phyloP scores from a whole-genome alignment of 2,329 filamentous ascomycete genomes.

The Calonectria multiphialidica region DNA sequence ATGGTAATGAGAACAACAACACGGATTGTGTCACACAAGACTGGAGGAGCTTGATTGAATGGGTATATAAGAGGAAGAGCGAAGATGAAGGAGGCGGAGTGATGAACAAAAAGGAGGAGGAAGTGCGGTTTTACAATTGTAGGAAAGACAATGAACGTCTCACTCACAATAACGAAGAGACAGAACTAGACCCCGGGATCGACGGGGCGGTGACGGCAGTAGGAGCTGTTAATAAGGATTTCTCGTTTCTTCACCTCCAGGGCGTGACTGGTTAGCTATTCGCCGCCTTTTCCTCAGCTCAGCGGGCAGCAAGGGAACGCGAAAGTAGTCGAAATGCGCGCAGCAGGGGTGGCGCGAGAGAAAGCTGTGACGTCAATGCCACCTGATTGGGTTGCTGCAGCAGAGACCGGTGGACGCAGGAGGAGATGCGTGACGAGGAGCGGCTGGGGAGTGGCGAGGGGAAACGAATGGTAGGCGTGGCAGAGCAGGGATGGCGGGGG shows the following conservation, averaged over 20 bases:
- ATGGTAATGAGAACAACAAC: neutral
- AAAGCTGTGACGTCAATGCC: slow-evolving; percentile 44
- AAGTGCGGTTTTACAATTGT: slow-evolving; percentile 30
- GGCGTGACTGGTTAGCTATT: slow-evolving; percentile 24
- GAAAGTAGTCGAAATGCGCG: slow-evolving; percentile 18
- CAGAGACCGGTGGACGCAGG: slow-evolving; percentile 20
- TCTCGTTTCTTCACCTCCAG: slow-evolving; percentile 25
- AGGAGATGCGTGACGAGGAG: slow-evolving; percentile 24
- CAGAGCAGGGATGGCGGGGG: neutral
- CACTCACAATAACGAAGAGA: slow-evolving; percentile 19
- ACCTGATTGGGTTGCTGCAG: slow-evolving; percentile 36
- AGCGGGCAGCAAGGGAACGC: slow-evolving; percentile 19
- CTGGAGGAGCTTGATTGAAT: neutral
- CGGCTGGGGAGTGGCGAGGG: slow-evolving; percentile 27
- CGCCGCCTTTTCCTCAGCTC: slow-evolving; percentile 25
- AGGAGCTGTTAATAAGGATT: slow-evolving; percentile 32
- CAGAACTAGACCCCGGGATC: neutral
- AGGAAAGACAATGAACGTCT: slow-evolving; percentile 11
- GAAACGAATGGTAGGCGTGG: neutral
- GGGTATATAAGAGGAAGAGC: neutral
- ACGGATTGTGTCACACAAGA: neutral
- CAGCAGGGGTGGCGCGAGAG: slow-evolving; percentile 22
- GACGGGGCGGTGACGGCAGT: slow-evolving; percentile 30
- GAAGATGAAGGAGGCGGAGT: slow-evolving; percentile 14
- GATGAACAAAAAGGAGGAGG: slow-evolving; percentile 4